phyloP scores from a whole-genome alignment of 352 stramenopile genomes.

The Globisporangium paroecandrum region DNA sequence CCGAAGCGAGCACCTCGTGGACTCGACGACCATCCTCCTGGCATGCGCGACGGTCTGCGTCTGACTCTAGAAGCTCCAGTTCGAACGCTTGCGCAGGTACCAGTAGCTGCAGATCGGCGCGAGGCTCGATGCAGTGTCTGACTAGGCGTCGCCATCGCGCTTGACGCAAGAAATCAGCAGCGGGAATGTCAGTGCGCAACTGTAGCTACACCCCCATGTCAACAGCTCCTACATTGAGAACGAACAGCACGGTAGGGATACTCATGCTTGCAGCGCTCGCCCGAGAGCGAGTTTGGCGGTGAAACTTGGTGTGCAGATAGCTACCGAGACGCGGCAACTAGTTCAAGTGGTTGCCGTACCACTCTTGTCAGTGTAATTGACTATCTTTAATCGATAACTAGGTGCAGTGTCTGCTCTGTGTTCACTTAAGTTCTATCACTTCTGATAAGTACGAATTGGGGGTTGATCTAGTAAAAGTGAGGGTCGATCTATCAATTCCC shows the following conservation, averaged over 20 bases:
- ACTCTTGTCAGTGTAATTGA: conserved; percentile 5
- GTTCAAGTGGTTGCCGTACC: conserved; percentile 2
- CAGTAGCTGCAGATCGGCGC: neutral
- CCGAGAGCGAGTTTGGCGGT: conserved; percentile 1
- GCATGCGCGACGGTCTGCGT: too few relatives aligned
- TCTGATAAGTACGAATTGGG: conserved; percentile 1
- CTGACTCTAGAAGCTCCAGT: neutral
- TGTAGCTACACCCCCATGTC: neutral
- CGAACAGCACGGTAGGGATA: conserved; percentile 1
- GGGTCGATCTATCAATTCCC: conserved; percentile 3
- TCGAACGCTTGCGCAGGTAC: conserved; percentile 1
- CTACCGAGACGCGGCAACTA: conserved; percentile 4
- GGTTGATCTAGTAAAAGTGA: conserved; percentile 1
- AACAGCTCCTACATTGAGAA: conserved; percentile 6
- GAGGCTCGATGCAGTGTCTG: conserved; percentile 4
- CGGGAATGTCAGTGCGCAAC: conserved; percentile 3
- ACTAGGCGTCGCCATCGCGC: conserved; percentile 1
- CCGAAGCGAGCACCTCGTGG: too few relatives aligned
- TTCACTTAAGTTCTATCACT: conserved; percentile 4
- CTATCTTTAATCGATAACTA: conserved; percentile 3
- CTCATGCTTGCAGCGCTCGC: conserved; percentile 1
- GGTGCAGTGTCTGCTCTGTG: neutral
- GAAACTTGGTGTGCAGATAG: conserved; percentile 5
- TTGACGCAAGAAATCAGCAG: conserved; percentile 4
- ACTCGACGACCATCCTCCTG: too few relatives aligned